phyloP scores from a whole-genome alignment of 805 yeast genomes.

The Zygoascus tannicola region DNA sequence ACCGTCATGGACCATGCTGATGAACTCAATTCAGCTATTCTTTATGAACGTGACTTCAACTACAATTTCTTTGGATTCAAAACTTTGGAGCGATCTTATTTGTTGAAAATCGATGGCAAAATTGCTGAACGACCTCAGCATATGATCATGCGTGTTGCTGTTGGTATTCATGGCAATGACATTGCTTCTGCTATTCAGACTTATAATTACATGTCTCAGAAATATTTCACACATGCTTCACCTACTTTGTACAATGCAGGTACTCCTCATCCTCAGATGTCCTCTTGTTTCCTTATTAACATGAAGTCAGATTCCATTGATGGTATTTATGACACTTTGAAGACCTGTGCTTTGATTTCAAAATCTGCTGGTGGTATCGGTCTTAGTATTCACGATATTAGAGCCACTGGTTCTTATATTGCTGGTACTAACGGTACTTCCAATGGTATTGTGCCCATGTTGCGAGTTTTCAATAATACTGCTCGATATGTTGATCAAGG shows the following conservation, averaged over 20 bases:
- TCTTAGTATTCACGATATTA: slow-evolving; percentile 71
- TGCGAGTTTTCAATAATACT: slow-evolving; percentile 84
- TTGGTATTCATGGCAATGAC: slow-evolving; percentile 72
- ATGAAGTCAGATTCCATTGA: slow-evolving; percentile 90
- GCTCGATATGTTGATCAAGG: slow-evolving; percentile 96
- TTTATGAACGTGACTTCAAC: slow-evolving; percentile 56
- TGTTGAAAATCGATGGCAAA: slow-evolving; percentile 46
- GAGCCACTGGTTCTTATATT: slow-evolving; percentile 74
- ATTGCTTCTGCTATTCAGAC: slow-evolving; percentile 59
- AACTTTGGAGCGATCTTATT: slow-evolving; percentile 72
- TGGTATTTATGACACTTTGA: slow-evolving; percentile 81
- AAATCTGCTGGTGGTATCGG: slow-evolving; percentile 95
- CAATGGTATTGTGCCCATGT: slow-evolving; percentile 86
- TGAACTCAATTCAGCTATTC: slow-evolving; percentile 57
- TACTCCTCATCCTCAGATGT: slow-evolving; percentile 65
- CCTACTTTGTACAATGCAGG: slow-evolving; percentile 93
- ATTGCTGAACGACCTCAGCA: slow-evolving; percentile 83
- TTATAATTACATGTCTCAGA: slow-evolving; percentile 71
- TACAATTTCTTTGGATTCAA: slow-evolving; percentile 80
- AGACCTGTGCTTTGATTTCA: slow-evolving; percentile 78
- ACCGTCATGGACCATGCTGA: slow-evolving; percentile 50
- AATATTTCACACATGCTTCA: slow-evolving; percentile 83
- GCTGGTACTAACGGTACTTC: slow-evolving; percentile 83
- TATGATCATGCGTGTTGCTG: slow-evolving; percentile 75
- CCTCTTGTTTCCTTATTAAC: slow-evolving; percentile 83